Evolutionary conservation across 176 grass and related monocot genomes (phyloP).

Genomic region (Lolium multiflorum): DNA sequence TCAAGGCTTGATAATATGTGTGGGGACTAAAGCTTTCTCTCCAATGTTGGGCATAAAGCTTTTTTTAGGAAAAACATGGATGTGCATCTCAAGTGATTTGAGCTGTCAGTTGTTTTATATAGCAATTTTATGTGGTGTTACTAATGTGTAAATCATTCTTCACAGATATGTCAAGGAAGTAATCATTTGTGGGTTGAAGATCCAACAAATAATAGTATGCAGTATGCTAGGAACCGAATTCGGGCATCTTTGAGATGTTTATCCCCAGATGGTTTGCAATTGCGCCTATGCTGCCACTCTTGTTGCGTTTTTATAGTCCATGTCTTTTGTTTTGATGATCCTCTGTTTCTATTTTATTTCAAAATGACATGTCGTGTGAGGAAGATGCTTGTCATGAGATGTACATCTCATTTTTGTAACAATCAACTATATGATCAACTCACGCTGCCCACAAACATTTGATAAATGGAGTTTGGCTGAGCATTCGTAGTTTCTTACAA

Average conservation of each 20-base stretch:
- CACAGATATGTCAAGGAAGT: conserved; percentile 81
- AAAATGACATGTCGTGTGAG: background rate
- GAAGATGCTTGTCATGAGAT: conserved; percentile 15
- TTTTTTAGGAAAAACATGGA: background rate
- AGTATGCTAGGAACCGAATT: conserved; percentile 85
- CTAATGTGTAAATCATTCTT: conserved; percentile 31
- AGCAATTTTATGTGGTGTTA: conserved; percentile 33
- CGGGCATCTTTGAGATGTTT: conserved; percentile 71
- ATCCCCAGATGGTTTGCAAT: conserved; percentile 44
- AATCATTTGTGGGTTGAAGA: conserved; percentile 91
- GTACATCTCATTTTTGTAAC: conserved; percentile 22
- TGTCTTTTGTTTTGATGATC: conserved; percentile 29
- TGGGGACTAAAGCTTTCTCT: background rate
- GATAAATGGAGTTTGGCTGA: conserved; percentile 22
- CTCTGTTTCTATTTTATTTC: conserved; percentile 25
- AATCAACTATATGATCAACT: background rate
- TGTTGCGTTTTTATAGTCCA: conserved; percentile 6
- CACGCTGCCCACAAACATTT: background rate
- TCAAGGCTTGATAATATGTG: background rate
- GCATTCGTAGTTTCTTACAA: background rate
- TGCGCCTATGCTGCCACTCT: conserved; percentile 32
- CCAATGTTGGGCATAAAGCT: background rate
- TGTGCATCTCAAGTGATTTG: background rate
- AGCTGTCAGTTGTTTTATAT: conserved; percentile 29
- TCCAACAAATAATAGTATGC: conserved; percentile 82